Base-by-base conservation (phyloP, 2,329 filamentous ascomycete genomes). In the Arthroderma uncinatum region DNA sequence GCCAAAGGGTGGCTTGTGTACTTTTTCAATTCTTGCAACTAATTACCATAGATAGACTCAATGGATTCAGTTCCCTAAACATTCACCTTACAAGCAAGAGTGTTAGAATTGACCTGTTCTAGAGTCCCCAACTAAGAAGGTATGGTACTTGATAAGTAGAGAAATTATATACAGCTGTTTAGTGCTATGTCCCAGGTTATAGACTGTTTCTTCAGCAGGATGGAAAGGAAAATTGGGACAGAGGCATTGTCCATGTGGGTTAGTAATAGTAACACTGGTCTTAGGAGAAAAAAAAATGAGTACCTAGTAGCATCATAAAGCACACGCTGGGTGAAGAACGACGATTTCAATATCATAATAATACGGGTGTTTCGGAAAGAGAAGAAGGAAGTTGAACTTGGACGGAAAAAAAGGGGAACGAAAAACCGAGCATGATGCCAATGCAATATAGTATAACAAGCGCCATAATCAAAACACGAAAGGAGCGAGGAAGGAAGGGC, bases 291-390 rank as follows among this genome's bases (percentile, higher is more conserved):
- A n/a, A n/a, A n/a, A 30, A 9, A 48, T 30, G 25, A 30, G 44
- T 42, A 21, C 8, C 9, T 9, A 21, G 19, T 21, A 42, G 39
- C 39, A 21, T 42, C 39, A 42, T 42, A 16, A 19, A 42, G 16
- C 6, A 42, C 39, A 21, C 16, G 39, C 39, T 23, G 23, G 44
- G 14, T 9, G 14, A 48, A 48, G 25, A 30, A 48, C 6, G 30
- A 28, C 23, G 21, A 42, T 21, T 23, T 42, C 12, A 42, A 55
- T 55, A 42, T 37, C 36, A 37, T 53, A 53, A 53, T 55, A 55
- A 55, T 30, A 55, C 53, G 40, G 12, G 14, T 7, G 21, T 48
- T 28, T 40, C 33, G 6, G 25, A 33, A 21, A 28, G 4, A 53
- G 4, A 55, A 55, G 39, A 16, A 53, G 33, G 25, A 53, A 53